These are phyloP conservation scores for Curvularia spicifera DNA, from an alignment of 2,329 filamentous ascomycete genomes.

Conservation along the genomic window DNA sequence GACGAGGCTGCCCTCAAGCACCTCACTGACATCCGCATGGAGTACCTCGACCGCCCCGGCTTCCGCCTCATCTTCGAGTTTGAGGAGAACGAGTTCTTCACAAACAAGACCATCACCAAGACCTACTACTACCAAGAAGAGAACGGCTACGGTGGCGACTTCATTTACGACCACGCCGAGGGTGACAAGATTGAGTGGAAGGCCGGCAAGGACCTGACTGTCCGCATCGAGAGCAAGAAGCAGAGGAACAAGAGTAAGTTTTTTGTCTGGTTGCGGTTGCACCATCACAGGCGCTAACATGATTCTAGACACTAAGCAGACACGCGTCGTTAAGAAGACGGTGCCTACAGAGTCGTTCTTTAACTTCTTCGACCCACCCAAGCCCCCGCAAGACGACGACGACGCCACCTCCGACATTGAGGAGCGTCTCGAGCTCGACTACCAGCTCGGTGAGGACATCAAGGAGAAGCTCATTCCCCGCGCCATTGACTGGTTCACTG, in stretches of 20 bases:
- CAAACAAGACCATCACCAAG: constrained; percentile 96
- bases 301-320: constrained; percentile 90
- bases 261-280: background rate
- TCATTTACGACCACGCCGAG: constrained; percentile 99
- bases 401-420: constrained; percentile 90
- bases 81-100: constrained; percentile 92
- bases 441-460: constrained; percentile 98
- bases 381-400: constrained; percentile 76
- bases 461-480: constrained; percentile 99
- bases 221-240: constrained; percentile 98
- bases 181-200: constrained; percentile 99
- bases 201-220: constrained; percentile 87
- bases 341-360: constrained; percentile 96
- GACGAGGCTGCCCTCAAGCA: constrained; percentile 93
- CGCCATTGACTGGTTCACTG: constrained; percentile 99
- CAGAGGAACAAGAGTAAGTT: constrained; percentile 97
- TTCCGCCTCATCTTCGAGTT: constrained; percentile 99
- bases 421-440: constrained; percentile 96
- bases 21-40: constrained; percentile 94
- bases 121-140: constrained; percentile 99
- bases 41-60: constrained; percentile 96
- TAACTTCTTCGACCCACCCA: constrained; percentile 98
- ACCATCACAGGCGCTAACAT: constrained; percentile 21
- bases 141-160: constrained; percentile 97
- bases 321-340: constrained; percentile 97